Percentiles rank a stretch among this genome's conserved stretches.
These are phyloP conservation scores for Oidium heveae DNA, from an alignment of 2,329 filamentous ascomycete genomes.

Conservation along the genomic window DNA sequence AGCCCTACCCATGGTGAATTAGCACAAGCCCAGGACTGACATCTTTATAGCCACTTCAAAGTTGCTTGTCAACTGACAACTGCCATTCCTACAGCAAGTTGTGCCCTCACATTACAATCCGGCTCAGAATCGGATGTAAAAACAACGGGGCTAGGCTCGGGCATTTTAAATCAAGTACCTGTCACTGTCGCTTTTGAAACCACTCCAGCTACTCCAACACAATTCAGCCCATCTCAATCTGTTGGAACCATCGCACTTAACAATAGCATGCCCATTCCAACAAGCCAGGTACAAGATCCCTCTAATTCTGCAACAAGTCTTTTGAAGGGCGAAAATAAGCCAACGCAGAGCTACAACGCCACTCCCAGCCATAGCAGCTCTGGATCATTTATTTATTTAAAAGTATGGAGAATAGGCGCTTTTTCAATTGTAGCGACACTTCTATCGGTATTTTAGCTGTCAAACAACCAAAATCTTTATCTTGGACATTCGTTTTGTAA, in stretches of 20 bases:
- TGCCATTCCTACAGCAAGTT: neutral
- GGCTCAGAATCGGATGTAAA: neutral
- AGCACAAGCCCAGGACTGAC: neutral
- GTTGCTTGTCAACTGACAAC: neutral
- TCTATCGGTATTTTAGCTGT: too few relatives aligned
- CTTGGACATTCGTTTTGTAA: too few relatives aligned
- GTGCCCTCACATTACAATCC: neutral
- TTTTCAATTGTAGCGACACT: too few relatives aligned
- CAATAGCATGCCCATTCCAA: neutral
- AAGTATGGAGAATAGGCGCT: too few relatives aligned
- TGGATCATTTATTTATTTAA: too few relatives aligned
- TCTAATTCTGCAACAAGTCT: too few relatives aligned
- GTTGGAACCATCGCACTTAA: neutral
- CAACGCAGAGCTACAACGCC: too few relatives aligned
- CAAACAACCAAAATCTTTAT: too few relatives aligned
- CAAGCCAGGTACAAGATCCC: neutral
- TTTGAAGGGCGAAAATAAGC: too few relatives aligned
- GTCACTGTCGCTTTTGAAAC: neutral
- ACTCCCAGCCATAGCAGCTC: too few relatives aligned
- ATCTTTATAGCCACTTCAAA: neutral
- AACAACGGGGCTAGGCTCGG: neutral
- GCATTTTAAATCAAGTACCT: neutral
- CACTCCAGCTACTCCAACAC: neutral
- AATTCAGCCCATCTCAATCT: neutral
- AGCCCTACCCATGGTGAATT: neutral